Evolutionary conservation across 1,284 basidiomycete species (phyloP), one percentile per base, ranked within the genome.

Genomic region (Leccinum griseonigrum): DNA sequence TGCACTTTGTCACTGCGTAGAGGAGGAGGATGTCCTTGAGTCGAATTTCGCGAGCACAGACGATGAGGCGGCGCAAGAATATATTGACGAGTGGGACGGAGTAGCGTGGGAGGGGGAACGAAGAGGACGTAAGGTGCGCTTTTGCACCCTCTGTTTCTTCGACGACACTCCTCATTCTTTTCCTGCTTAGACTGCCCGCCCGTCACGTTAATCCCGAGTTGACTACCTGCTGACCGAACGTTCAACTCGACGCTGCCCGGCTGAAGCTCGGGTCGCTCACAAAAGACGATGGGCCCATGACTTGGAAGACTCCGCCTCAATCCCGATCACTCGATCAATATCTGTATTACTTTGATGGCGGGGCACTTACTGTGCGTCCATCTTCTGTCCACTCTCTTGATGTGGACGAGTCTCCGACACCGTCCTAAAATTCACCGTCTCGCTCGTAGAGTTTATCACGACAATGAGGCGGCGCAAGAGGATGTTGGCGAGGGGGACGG

Each of bases 21-120:
- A 89, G 56, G 90, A 94, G 72, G 85, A 90, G 63, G 91, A 93
- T 68, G 72, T 87, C 9, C 91, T 91, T 64, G 90, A 83, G 63
- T 90, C 87, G 14, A 91, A 94, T 71, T 94, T 94, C 68, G 87
- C 85, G 63, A 91, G 88, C 64, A 92, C 90, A 1, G 92, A 92
- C 59, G 88, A 90, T 60, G 91, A 91, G 65, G 84, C 80, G 34
- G 76, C 69, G 0, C 80, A 83, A 43, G 22, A 22, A 22, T 22
- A 22, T 18, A 16, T 43, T 16, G 40, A n/a, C 5, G 40, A 43
- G n/a, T 16, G 40, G n/a, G 40, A 43, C 40, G n/a, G n/a, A n/a
- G 16, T 43, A 14, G 40, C n/a, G 40, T n/a, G 40, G 40, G 40
- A 43, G 40, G 40, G 8, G 16, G 40, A 43, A 43, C 40, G 40